Percentiles rank a stretch among this genome's conserved stretches.
Conservation (phyloP, 768 basidiomycete genomes). For the Symmetrospora coprosmae region DNA sequence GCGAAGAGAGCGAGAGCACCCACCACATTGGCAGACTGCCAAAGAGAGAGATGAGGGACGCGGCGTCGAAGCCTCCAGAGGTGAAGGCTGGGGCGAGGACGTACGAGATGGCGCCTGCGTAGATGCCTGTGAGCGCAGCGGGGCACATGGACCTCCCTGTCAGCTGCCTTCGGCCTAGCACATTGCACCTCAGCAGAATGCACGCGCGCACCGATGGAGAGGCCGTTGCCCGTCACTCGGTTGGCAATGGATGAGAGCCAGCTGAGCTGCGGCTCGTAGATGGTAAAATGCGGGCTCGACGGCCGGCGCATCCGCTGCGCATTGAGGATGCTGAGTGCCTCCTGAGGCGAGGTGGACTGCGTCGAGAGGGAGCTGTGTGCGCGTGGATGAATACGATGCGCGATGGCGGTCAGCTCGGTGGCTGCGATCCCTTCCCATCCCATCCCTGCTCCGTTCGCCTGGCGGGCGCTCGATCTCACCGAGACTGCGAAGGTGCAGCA, state of each 20-base stretch:
- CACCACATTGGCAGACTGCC: conserved; percentile 57
- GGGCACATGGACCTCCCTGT: neutral
- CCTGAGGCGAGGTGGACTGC: conserved; percentile 31
- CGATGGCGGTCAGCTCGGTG: no score
- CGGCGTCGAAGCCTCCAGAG: conserved; percentile 61
- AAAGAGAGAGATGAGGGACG: conserved; percentile 58
- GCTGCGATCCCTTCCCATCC: no score
- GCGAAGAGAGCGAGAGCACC: neutral
- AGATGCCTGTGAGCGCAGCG: conserved; percentile 59
- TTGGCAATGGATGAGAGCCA: conserved; percentile 76
- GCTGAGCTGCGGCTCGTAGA: conserved; percentile 85
- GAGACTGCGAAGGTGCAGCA: no score
- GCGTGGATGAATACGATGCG: no score
- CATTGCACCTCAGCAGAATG: conserved; percentile 1
- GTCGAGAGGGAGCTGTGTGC: conserved; percentile 34
- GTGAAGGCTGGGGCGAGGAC: conserved; percentile 56
- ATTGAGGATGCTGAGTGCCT: conserved; percentile 54
- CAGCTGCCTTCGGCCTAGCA: no score
- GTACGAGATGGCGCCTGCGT: conserved; percentile 74
- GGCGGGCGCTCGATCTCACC: no score
- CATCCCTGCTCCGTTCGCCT: no score
- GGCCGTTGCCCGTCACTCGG: conserved; percentile 65
- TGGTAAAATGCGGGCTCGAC: conserved; percentile 83
- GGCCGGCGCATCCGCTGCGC: conserved; percentile 76
- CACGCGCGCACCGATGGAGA: conserved; percentile 51